A percentile compares a stretch with the other conserved stretches of the same genome.
phyloP scores from a whole-genome alignment of 495 filamentous ascomycete genomes.

The Letharia columbiana region DNA sequence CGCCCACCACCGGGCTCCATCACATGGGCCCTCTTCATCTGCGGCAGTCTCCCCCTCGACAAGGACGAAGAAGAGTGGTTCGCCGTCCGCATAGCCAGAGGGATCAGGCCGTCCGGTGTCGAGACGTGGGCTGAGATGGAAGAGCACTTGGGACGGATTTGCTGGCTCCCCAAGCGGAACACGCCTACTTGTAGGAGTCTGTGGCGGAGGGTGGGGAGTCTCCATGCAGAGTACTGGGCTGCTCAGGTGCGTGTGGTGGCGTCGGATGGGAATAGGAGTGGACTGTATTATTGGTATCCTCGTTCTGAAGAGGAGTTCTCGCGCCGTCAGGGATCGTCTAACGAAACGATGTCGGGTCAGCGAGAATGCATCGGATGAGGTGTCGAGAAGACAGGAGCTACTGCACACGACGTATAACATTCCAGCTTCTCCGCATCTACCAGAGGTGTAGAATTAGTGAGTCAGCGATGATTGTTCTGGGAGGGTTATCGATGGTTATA shows the following conservation, averaged over 20 bases:
- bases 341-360: background rate
- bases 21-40: constrained; percentile 5
- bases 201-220: background rate
- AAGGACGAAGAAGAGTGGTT: constrained; percentile 1
- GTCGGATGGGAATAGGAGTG: background rate
- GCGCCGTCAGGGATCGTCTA: background rate
- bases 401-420: background rate
- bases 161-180: background rate
- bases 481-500: too few species aligned
- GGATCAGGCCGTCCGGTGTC: background rate
- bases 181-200: background rate
- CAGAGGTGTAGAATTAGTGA: too few species aligned
- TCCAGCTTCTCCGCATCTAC: background rate
- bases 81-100: background rate
- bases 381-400: background rate
- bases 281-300: background rate
- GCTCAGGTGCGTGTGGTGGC: background rate
- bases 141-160: background rate
- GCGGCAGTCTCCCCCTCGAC: background rate
- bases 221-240: background rate
- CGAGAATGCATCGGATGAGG: background rate
- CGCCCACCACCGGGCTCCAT: background rate
- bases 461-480: too few species aligned
- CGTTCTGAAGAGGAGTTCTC: background rate
- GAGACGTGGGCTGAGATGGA: background rate